Conservation (phyloP, 306 rosid species). For the Rubus idaeus region DNA sequence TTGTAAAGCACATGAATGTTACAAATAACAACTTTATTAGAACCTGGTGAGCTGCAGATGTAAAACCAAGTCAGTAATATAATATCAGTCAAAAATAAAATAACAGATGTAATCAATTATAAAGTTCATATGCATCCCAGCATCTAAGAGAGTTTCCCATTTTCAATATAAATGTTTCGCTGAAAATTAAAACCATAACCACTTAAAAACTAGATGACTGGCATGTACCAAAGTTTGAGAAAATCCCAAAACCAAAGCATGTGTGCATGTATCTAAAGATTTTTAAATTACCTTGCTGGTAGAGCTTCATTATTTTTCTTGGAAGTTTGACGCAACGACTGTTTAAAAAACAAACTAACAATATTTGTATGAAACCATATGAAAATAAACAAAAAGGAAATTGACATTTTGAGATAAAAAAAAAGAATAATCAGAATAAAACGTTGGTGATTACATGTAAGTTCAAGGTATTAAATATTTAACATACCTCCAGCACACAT, state of each 20-base stretch:
- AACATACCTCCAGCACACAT: constrained; percentile 82
- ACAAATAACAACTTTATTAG: constrained; percentile 71
- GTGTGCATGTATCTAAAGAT: constrained; percentile 10
- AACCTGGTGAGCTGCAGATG: constrained; percentile 53
- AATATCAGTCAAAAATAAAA: background rate
- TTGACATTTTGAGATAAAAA: background rate
- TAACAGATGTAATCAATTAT: background rate
- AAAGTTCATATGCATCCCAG: background rate
- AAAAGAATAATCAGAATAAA: background rate
- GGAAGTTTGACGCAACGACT: constrained; percentile 46
- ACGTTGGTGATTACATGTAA: background rate
- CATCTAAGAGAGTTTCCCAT: background rate
- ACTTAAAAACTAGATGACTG: background rate
- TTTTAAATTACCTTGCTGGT: constrained; percentile 49
- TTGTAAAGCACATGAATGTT: constrained; percentile 91
- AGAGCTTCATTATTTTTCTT: constrained; percentile 32
- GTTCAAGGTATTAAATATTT: constrained; percentile 10
- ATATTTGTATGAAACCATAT: constrained; percentile 10
- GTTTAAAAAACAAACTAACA: constrained; percentile 28
- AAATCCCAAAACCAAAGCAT: constrained; percentile 8
- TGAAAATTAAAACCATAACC: background rate
- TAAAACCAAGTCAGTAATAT: background rate
- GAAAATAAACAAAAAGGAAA: constrained; percentile 1
- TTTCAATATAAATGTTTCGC: background rate
- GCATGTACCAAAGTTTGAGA: background rate